Evolutionary conservation across 345 rosid species (phyloP).

Genomic region (Aquilaria malaccensis): DNA sequence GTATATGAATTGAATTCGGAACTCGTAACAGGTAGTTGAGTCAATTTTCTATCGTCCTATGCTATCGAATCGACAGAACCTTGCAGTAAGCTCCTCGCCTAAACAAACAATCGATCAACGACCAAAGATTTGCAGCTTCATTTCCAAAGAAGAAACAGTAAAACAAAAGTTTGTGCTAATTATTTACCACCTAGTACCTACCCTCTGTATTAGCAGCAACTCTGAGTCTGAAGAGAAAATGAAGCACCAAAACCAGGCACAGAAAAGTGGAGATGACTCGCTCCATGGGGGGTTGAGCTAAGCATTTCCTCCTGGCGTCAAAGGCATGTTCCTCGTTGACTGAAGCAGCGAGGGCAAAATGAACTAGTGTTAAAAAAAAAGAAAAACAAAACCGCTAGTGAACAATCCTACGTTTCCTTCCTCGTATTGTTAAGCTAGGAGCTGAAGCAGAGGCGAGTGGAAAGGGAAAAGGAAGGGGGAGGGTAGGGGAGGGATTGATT

Average conservation of each 20-base stretch:
- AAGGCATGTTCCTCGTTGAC: constrained; percentile 8
- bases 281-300: constrained; percentile 12
- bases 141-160: too few relatives aligned
- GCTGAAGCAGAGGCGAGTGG: neutral
- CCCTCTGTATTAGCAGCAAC: constrained; percentile 73
- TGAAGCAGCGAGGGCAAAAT: neutral
- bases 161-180: too few relatives aligned
- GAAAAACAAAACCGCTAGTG: neutral
- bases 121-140: too few relatives aligned
- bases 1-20: too few relatives aligned
- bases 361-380: neutral
- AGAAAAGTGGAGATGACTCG: constrained; percentile 32
- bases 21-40: too few relatives aligned
- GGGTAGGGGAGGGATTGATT: too few relatives aligned
- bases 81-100: too few relatives aligned
- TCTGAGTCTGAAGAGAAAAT: constrained; percentile 26
- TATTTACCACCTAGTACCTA: constrained; percentile 5
- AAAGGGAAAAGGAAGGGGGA: neutral
- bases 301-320: neutral
- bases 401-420: neutral
- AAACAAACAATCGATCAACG: too few relatives aligned
- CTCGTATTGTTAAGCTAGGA: neutral
- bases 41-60: too few relatives aligned
- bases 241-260: constrained; percentile 37
- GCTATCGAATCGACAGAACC: too few relatives aligned